Evolutionary conservation across 805 yeast genomes (phyloP).

Genomic region (Cyberlindnera subsufficiens): DNA sequence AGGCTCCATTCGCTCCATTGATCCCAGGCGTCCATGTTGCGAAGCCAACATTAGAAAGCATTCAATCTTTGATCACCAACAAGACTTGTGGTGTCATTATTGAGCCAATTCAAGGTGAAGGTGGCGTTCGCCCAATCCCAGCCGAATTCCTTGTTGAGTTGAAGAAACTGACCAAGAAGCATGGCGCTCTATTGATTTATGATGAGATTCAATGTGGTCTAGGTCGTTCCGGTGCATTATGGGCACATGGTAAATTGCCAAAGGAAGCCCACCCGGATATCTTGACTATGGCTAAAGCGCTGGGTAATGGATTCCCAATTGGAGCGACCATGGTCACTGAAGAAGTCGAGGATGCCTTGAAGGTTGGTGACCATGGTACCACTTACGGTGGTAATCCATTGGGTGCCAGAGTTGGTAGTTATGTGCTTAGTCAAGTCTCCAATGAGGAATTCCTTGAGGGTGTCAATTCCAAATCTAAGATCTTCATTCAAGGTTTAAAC

Average conservation of each 20-base stretch:
- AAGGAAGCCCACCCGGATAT: conserved; percentile 89
- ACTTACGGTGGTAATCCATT: conserved; percentile 97
- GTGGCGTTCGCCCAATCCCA: conserved; percentile 76
- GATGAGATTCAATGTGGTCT: conserved; percentile 98
- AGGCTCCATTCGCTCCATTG: conserved; percentile 84
- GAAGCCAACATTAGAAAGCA: conserved; percentile 52
- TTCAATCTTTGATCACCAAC: conserved; percentile 38
- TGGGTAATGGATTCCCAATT: conserved; percentile 95
- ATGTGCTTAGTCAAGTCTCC: conserved; percentile 67
- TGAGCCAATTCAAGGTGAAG: conserved; percentile 98
- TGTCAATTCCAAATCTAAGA: conserved; percentile 56
- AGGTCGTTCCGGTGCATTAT: conserved; percentile 84
- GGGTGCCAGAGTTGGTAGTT: conserved; percentile 74
- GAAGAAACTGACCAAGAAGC: conserved; percentile 58
- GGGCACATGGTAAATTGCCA: conserved; percentile 85
- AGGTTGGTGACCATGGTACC: conserved; percentile 96
- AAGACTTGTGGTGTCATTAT: conserved; percentile 80
- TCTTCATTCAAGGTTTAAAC: conserved; percentile 45
- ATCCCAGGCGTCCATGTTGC: conserved; percentile 85
- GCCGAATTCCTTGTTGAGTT: conserved; percentile 59
- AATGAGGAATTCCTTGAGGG: conserved; percentile 49
- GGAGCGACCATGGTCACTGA: conserved; percentile 90
- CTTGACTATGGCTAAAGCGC: conserved; percentile 89
- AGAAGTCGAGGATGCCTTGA: conserved; percentile 61
- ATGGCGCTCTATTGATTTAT: conserved; percentile 73